A percentile compares a stretch with the other conserved stretches of the same genome.
Evolutionary conservation across 345 rosid species (phyloP).

Genomic region (Gossypium ekmanianum): DNA sequence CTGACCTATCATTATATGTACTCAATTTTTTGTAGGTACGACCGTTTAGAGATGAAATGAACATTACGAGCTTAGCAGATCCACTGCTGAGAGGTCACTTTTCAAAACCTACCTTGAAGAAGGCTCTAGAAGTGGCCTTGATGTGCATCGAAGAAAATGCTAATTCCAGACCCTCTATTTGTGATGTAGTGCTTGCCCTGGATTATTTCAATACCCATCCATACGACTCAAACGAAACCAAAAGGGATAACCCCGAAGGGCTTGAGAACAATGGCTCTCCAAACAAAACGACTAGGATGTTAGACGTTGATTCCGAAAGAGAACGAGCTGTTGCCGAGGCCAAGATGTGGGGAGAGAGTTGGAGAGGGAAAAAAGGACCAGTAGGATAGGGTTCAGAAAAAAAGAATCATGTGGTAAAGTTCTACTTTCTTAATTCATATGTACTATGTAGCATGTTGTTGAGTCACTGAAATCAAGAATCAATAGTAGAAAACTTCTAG

Average conservation of each 20-base stretch:
- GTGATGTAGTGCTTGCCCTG: constrained; percentile 48
- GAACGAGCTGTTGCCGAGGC: constrained; percentile 62
- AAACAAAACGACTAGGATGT: constrained; percentile 23
- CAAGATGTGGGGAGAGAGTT: constrained; percentile 57
- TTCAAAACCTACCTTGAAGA: constrained; percentile 31
- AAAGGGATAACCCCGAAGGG: constrained; percentile 10
- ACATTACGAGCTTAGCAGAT: constrained; percentile 39
- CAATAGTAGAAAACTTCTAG: neutral
- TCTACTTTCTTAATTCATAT: neutral
- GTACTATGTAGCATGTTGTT: neutral
- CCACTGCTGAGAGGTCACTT: constrained; percentile 40
- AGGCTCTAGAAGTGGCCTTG: constrained; percentile 48
- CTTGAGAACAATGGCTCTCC: constrained; percentile 27
- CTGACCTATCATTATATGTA: neutral
- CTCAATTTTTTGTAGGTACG: constrained; percentile 31
- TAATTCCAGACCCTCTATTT: constrained; percentile 40
- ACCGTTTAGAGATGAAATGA: constrained; percentile 21
- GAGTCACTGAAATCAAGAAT: neutral
- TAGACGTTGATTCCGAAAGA: constrained; percentile 34
- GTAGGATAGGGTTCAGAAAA: constrained; percentile 11
- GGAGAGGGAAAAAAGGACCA: constrained; percentile 39
- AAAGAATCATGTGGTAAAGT: neutral
- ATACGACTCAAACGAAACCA: constrained; percentile 14
- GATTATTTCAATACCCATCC: constrained; percentile 36
- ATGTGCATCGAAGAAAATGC: constrained; percentile 49